Conservation (phyloP, 805 yeast species). For the Suhomyces canberraensis region DNA sequence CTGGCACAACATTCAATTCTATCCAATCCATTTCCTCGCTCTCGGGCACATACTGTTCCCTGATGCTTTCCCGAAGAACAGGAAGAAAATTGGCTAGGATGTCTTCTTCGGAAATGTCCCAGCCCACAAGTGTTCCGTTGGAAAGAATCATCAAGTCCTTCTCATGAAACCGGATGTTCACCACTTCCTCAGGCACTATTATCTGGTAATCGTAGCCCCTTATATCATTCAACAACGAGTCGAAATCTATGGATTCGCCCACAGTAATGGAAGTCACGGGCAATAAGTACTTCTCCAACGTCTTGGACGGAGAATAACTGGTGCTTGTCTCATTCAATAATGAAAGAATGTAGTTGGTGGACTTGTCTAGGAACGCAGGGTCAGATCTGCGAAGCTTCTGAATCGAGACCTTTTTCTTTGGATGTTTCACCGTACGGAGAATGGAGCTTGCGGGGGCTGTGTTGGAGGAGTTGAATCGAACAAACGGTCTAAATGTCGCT, state of each 20-base stretch:
- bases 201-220: constrained; percentile 22
- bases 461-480: too few species aligned
- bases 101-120: constrained; percentile 68
- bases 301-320: constrained; percentile 13
- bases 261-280: constrained; percentile 71
- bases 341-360: constrained; percentile 22
- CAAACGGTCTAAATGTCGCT: too few species aligned
- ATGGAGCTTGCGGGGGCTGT: too few species aligned
- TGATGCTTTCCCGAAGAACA: constrained; percentile 44
- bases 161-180: constrained; percentile 44
- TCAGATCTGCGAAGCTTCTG: constrained; percentile 27
- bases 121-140: constrained; percentile 78
- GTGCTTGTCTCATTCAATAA: constrained; percentile 19
- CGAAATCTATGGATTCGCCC: constrained; percentile 68
- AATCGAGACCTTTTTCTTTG: constrained; percentile 24
- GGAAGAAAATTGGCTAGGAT: constrained; percentile 50
- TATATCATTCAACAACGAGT: constrained; percentile 35
- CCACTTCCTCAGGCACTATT: constrained; percentile 60
- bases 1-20: constrained; percentile 34
- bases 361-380: constrained; percentile 20
- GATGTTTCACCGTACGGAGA: too few species aligned
- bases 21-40: constrained; percentile 86
- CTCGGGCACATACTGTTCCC: constrained; percentile 48
- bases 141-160: constrained; percentile 64
- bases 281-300: constrained; percentile 23